Percentiles rank a stretch among this genome's conserved stretches.
These are phyloP conservation scores for Colletotrichum scovillei DNA, from an alignment of 2,329 filamentous ascomycete genomes.

Conservation along the genomic window DNA sequence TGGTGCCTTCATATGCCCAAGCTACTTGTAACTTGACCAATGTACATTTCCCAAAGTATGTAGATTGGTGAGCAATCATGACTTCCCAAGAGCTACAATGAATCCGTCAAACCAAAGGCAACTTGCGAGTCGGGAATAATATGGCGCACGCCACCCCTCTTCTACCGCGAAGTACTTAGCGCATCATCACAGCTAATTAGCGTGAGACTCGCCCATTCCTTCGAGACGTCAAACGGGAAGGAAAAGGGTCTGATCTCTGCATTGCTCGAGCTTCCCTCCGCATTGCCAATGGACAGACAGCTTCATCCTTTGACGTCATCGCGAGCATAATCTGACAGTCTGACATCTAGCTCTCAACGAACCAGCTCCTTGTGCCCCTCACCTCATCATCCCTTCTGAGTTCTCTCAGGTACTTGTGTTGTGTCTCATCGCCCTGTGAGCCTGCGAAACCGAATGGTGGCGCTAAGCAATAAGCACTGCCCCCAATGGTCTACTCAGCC, in stretches of 20 bases:
- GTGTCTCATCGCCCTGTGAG: neutral
- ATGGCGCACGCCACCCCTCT: neutral
- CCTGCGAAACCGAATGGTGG: neutral
- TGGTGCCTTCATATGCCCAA: neutral
- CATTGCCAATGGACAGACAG: neutral
- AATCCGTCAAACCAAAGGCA: too few species aligned
- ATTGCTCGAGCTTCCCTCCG: too few species aligned
- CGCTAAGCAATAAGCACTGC: neutral
- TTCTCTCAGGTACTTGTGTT: neutral
- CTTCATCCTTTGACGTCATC: conserved; percentile 11
- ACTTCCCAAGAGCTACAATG: neutral
- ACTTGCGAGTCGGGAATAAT: neutral
- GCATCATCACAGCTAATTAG: neutral
- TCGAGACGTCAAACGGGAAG: neutral
- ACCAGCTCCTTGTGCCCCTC: neutral
- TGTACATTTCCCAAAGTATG: neutral
- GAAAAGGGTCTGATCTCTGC: neutral
- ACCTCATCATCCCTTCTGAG: neutral
- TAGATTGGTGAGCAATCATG: neutral
- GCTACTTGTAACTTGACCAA: neutral
- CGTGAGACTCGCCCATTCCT: neutral
- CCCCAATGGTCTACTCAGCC: neutral
- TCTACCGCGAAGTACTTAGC: too few species aligned
- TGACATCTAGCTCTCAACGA: neutral
- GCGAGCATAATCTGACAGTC: neutral